phyloP scores from a whole-genome alignment of 169 alveolate genomes.

The Fabrea salina region DNA sequence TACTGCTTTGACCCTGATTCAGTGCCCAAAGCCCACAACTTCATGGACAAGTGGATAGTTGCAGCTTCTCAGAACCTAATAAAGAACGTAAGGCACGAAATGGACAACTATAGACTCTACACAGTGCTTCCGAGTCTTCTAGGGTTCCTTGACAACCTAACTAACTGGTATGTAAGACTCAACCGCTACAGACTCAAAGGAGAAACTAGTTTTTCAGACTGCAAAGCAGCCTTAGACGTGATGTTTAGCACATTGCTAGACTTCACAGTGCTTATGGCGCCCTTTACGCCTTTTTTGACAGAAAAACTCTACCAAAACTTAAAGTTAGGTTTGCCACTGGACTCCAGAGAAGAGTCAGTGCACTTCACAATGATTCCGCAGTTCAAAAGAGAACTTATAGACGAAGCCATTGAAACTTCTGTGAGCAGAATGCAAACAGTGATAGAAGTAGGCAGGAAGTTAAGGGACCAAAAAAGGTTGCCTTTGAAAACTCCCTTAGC shows the following conservation, averaged over 20 bases:
- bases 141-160: constrained; percentile 92
- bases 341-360: constrained; percentile 73
- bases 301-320: constrained; percentile 91
- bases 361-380: constrained; percentile 86
- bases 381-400: constrained; percentile 66
- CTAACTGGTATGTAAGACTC: constrained; percentile 96
- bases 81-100: constrained; percentile 89
- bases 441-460: constrained; percentile 88
- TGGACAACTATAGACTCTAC: constrained; percentile 95
- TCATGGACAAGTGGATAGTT: constrained; percentile 95
- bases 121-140: constrained; percentile 94
- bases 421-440: constrained; percentile 73
- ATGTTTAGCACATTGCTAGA: constrained; percentile 87
- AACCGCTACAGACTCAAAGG: constrained; percentile 98
- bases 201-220: constrained; percentile 85
- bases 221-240: constrained; percentile 83
- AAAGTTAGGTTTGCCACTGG: constrained; percentile 83
- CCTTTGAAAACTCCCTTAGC: constrained; percentile 90
- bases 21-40: constrained; percentile 63
- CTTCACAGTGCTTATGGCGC: constrained; percentile 86
- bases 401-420: constrained; percentile 74
- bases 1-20: constrained; percentile 79
- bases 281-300: constrained; percentile 92
- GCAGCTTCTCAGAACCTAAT: constrained; percentile 86
- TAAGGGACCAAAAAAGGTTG: constrained; percentile 89